phyloP scores from a whole-genome alignment of 1,284 basidiomycete genomes.

The Apiotrichum montevideense region DNA sequence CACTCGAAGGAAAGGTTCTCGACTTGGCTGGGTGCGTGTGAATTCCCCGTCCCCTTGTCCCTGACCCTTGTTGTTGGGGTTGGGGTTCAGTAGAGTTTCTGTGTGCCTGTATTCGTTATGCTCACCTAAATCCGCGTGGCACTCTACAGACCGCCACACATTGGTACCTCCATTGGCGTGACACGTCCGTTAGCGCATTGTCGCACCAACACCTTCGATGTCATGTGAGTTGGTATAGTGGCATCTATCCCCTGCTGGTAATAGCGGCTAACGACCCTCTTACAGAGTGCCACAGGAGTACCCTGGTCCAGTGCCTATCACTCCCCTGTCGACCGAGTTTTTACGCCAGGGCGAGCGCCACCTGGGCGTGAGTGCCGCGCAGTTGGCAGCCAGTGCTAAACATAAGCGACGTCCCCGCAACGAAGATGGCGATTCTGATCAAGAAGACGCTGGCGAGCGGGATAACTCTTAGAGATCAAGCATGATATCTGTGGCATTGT shows the following conservation, averaged over 20 bases:
- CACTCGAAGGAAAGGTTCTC: conserved; percentile 17
- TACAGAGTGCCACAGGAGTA: conserved; percentile 17
- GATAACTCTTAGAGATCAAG: background rate
- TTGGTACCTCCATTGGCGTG: conserved; percentile 19
- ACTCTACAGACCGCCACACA: conserved; percentile 15
- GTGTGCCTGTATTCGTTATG: background rate
- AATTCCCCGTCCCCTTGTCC: background rate
- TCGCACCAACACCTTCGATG: conserved; percentile 12
- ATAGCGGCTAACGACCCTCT: background rate
- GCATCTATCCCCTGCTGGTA: background rate
- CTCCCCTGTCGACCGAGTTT: conserved; percentile 16
- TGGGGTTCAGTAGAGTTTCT: background rate
- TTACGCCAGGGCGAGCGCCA: conserved; percentile 19
- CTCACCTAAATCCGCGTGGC: background rate
- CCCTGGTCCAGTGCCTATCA: conserved; percentile 17
- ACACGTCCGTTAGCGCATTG: conserved; percentile 15
- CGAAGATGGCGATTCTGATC: conserved; percentile 16
- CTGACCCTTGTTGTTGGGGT: background rate
- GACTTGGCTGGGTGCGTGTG: conserved; percentile 16
- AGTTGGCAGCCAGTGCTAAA: conserved; percentile 3
- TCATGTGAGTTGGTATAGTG: conserved; percentile 12
- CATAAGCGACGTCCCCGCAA: conserved; percentile 15
- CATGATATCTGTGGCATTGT: no score
- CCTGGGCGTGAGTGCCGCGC: conserved; percentile 12
- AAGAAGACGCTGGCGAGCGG: conserved; percentile 2